Evolutionary conservation across 176 grass and related monocot genomes (phyloP).

Genomic region (Tillandsia fasciculata): DNA sequence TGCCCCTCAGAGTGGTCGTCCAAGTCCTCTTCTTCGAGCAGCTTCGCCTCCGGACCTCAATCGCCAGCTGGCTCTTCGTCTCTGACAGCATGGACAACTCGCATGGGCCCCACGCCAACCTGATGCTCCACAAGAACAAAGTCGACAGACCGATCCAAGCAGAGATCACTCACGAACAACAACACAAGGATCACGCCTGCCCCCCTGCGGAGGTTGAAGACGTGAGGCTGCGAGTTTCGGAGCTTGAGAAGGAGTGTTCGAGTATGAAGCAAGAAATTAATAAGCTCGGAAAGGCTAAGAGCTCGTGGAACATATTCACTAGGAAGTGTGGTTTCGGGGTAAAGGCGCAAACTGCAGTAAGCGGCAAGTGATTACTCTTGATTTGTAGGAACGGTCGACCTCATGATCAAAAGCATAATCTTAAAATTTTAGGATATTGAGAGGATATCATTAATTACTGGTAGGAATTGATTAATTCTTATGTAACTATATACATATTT

Average conservation of each 20-base stretch:
- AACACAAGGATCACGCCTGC: background rate
- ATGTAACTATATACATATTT: too few species aligned
- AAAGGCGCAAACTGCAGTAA: conserved; percentile 35
- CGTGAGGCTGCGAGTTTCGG: conserved; percentile 37
- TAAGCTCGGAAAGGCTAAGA: conserved; percentile 49
- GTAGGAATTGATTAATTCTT: too few species aligned
- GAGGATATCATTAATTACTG: too few species aligned
- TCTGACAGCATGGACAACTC: conserved; percentile 36
- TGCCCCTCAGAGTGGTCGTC: conserved; percentile 68
- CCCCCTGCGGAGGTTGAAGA: conserved; percentile 21
- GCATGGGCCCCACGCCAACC: conserved; percentile 20
- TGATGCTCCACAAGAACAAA: conserved; percentile 36
- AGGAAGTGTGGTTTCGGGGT: conserved; percentile 43
- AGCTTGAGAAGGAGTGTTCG: conserved; percentile 64
- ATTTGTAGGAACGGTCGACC: background rate
- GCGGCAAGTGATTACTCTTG: conserved; percentile 22
- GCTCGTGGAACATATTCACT: conserved; percentile 41
- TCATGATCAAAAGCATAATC: background rate
- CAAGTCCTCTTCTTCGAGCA: conserved; percentile 88
- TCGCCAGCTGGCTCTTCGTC: conserved; percentile 57
- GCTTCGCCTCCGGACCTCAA: conserved; percentile 66
- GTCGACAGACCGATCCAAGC: background rate
- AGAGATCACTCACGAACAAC: conserved; percentile 6
- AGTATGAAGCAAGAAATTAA: conserved; percentile 62
- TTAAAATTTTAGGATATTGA: background rate